Evolutionary conservation across 2,329 filamentous ascomycete genomes (phyloP).

Genomic region (Allantophomopsis cytisporea): DNA sequence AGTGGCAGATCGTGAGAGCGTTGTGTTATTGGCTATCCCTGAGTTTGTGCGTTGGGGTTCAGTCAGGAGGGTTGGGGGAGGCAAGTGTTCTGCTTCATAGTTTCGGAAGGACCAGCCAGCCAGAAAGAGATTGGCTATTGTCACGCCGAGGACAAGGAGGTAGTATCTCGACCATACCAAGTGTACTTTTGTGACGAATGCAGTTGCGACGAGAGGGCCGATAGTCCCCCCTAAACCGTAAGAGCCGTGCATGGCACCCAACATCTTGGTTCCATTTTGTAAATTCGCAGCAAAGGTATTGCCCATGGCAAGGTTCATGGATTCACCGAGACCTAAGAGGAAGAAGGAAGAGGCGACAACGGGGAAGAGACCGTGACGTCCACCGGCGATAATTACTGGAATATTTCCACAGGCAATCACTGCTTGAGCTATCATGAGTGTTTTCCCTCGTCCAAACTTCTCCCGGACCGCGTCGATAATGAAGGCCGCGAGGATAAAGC

Average conservation of each 20-base stretch:
- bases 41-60: conserved; percentile 27
- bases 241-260: conserved; percentile 52
- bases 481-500: conserved; percentile 62
- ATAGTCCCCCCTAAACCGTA: conserved; percentile 51
- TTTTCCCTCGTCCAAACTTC: conserved; percentile 50
- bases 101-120: conserved; percentile 54
- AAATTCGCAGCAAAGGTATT: conserved; percentile 46
- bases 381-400: conserved; percentile 48
- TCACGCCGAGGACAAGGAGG: conserved; percentile 45
- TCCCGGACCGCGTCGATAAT: conserved; percentile 48
- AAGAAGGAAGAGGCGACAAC: conserved; percentile 56
- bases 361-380: conserved; percentile 39
- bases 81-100: conserved; percentile 45
- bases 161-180: conserved; percentile 62
- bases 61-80: conserved; percentile 24
- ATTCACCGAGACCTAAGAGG: conserved; percentile 45
- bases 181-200: conserved; percentile 46
- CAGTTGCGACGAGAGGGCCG: conserved; percentile 62
- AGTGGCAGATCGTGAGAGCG: conserved; percentile 4
- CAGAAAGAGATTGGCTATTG: conserved; percentile 40
- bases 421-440: conserved; percentile 42
- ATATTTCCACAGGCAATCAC: conserved; percentile 48
- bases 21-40: conserved; percentile 4
- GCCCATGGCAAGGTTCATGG: conserved; percentile 39
- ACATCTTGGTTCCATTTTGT: conserved; percentile 34